phyloP scores from a whole-genome alignment of 2,329 filamentous ascomycete genomes.

The Phialocephala sp. region DNA sequence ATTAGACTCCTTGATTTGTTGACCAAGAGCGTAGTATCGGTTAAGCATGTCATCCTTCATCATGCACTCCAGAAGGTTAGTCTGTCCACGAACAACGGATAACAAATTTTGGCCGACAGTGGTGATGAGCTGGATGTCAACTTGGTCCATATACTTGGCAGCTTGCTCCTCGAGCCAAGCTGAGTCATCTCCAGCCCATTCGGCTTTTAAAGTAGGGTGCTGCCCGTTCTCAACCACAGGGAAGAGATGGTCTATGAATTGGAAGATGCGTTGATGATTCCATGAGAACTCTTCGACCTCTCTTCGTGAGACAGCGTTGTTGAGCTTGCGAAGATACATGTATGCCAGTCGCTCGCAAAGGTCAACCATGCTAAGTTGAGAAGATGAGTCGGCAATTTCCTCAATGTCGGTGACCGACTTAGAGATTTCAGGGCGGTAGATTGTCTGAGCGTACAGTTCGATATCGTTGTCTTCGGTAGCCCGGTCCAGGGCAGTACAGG shows the following conservation, averaged over 20 bases:
- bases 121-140: conserved; percentile 12
- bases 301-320: conserved; percentile 15
- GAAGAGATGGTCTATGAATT: conserved; percentile 25
- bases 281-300: conserved; percentile 21
- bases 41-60: conserved; percentile 13
- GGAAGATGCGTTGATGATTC: conserved; percentile 25
- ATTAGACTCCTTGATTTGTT: conserved; percentile 20
- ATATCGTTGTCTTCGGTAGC: conserved; percentile 23
- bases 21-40: conserved; percentile 10
- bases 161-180: conserved; percentile 21
- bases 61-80: conserved; percentile 8
- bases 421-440: conserved; percentile 22
- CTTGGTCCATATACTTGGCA: conserved; percentile 13
- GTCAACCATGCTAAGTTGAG: conserved; percentile 19
- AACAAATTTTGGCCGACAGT: conserved; percentile 12
- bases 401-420: conserved; percentile 14
- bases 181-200: conserved; percentile 20
- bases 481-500: conserved; percentile 22
- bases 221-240: conserved; percentile 23
- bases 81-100: conserved; percentile 4
- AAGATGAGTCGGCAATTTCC: conserved; percentile 2
- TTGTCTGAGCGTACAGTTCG: conserved; percentile 21
- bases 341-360: conserved; percentile 22
- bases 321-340: conserved; percentile 22
- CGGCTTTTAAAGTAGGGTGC: conserved; percentile 16